phyloP scores from a whole-genome alignment of 164 flowering plant species.

The Piper longum region DNA sequence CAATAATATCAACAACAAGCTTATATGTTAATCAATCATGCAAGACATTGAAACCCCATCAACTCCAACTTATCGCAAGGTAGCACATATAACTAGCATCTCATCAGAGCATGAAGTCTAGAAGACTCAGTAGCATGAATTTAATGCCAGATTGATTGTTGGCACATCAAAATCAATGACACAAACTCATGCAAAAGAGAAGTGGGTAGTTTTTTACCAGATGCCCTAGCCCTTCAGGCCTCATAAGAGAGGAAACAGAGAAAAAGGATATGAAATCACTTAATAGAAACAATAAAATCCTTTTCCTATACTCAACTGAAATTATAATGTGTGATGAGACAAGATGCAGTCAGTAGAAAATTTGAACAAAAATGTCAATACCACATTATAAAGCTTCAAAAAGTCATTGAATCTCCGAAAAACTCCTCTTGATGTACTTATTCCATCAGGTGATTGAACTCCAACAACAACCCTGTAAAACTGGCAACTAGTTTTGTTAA shows the following conservation, averaged over 20 bases:
- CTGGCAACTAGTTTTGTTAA: slow-evolving; percentile 22
- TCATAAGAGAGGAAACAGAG: too few relatives aligned
- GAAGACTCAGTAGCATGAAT: too few relatives aligned
- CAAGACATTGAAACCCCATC: neutral
- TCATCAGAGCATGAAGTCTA: neutral
- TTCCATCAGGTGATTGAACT: slow-evolving; percentile 83
- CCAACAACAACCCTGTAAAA: slow-evolving; percentile 97
- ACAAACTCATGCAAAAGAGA: too few relatives aligned
- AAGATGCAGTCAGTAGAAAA: neutral
- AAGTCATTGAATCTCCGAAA: slow-evolving; percentile 95
- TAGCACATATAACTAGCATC: neutral
- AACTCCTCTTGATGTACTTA: slow-evolving; percentile 44
- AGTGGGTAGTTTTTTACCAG: too few relatives aligned
- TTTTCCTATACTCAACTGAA: too few relatives aligned
- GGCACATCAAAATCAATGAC: too few relatives aligned
- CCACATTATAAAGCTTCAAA: slow-evolving; percentile 60
- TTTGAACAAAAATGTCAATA: slow-evolving; percentile 18
- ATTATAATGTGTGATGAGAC: neutral
- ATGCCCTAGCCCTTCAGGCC: too few relatives aligned
- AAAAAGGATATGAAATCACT: too few relatives aligned
- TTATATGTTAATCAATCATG: neutral
- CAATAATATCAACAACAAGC: neutral
- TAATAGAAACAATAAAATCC: too few relatives aligned
- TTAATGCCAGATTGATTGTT: too few relatives aligned
- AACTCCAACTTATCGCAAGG: neutral